Evolutionary conservation across 768 basidiomycete species (phyloP).

Genomic region (Tephrocybe sp.): DNA sequence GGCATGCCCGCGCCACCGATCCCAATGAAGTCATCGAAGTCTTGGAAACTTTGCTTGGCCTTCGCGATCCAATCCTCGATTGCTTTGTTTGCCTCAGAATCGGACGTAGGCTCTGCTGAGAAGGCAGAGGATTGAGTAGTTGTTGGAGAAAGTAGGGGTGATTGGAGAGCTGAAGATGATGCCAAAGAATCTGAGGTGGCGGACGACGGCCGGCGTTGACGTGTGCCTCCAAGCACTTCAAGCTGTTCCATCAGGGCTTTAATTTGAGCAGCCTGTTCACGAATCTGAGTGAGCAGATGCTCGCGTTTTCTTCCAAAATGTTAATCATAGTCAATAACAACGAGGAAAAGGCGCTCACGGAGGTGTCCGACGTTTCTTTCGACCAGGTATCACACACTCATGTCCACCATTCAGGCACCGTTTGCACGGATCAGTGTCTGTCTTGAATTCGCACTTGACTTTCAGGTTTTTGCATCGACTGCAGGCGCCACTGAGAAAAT

Average conservation of each 20-base stretch:
- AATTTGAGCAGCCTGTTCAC: constrained; percentile 70
- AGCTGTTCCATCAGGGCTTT: constrained; percentile 69
- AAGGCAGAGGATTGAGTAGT: constrained; percentile 26
- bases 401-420: constrained; percentile 69
- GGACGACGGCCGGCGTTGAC: constrained; percentile 17
- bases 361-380: constrained; percentile 75
- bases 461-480: constrained; percentile 64
- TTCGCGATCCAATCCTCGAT: constrained; percentile 77
- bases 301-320: constrained; percentile 63
- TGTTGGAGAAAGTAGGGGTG: constrained; percentile 37
- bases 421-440: constrained; percentile 71
- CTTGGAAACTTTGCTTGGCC: constrained; percentile 64
- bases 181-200: constrained; percentile 22
- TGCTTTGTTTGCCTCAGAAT: constrained; percentile 46
- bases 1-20: constrained; percentile 56
- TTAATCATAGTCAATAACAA: neutral
- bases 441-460: constrained; percentile 76
- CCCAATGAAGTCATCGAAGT: constrained; percentile 66
- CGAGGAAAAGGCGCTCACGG: constrained; percentile 47
- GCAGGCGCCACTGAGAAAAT: constrained; percentile 50
- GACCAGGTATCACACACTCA: constrained; percentile 79
- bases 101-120: constrained; percentile 20
- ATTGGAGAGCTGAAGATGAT: constrained; percentile 27
- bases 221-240: constrained; percentile 38
- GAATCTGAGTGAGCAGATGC: constrained; percentile 72